Base-by-base conservation (phyloP, 2,329 filamentous ascomycete species). In the Penicillium psychrosexuale region DNA sequence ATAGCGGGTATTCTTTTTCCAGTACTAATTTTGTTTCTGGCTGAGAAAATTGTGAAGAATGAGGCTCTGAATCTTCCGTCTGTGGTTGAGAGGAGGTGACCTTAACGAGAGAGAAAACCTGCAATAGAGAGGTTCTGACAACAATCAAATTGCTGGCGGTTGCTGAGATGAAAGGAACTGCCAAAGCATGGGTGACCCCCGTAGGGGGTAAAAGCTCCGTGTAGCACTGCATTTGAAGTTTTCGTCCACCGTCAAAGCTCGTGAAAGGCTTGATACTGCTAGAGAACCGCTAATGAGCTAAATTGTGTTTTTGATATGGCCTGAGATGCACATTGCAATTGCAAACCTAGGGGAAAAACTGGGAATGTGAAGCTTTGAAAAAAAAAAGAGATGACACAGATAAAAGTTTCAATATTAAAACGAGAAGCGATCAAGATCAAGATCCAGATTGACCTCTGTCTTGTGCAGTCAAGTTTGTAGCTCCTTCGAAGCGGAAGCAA, bases 121-220 rank as follows among this genome's bases (percentile, higher is more conserved):
- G 94, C 34, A 99, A 85, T 49, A 97, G 80, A 43, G 93, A 97
- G 56, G 91, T 91, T 78, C 92, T 96, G 67, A 91, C 91, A 76
- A 99, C 86, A 63, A 97, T 80, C 63, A 99, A 84, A 72, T 97
- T 97, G 73, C 83, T 88, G 65, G 89, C 85, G 61, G 86, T 82
- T 47, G 89, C 76, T 44, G 88, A 88, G 44, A 88, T 81, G 69
- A 99, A 91, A 34, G 91, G 84, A 38, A 96, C 77, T 57, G 81
- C 83, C 68, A 97, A 77, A 61, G 92, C 90, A 77, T 96, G 89
- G 68, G 91, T 92, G 76, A 97, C 91, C 72, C 92, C 92, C 72
- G 92, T 95, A 51, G 94, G 92, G 79, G 93, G 89, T 73, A 91
- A 86, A 73, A 99, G 82, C 82, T 99, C 94, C 70, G 91, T 92